phyloP scores from a whole-genome alignment of 148 eudicot genomes.

The Rhododendron ferrugineum region DNA sequence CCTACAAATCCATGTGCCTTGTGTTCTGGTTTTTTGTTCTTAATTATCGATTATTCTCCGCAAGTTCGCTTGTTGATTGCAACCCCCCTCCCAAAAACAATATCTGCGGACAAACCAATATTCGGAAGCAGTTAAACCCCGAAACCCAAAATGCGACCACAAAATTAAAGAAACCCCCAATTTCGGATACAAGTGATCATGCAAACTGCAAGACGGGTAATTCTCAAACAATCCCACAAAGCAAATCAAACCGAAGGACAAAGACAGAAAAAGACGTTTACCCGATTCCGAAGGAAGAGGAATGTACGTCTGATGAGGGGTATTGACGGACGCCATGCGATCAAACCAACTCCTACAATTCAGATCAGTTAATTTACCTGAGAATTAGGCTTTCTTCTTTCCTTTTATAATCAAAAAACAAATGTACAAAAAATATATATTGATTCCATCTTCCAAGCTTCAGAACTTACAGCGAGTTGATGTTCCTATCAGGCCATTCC shows the following conservation, averaged over 20 bases:
- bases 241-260: neutral
- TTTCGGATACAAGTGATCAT: neutral
- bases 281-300: slow-evolving; percentile 65
- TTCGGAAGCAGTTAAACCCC: neutral
- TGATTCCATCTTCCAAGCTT: neutral
- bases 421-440: neutral
- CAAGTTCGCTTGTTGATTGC: neutral
- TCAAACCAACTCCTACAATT: slow-evolving; percentile 14
- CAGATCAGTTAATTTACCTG: neutral
- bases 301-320: slow-evolving; percentile 45
- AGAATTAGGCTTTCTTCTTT: neutral
- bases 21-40: too few species aligned
- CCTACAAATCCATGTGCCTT: neutral
- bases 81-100: neutral
- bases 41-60: neutral
- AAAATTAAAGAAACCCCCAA: neutral
- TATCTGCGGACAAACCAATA: neutral
- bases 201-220: neutral
- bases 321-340: slow-evolving; percentile 52
- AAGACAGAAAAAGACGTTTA: neutral
- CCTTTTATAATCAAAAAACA: neutral
- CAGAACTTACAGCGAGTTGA: neutral
- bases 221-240: slow-evolving; percentile 2
- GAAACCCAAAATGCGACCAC: neutral
- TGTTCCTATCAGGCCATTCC: slow-evolving; percentile 7